Percentiles rank a stretch among this genome's conserved stretches.
phyloP scores from a whole-genome alignment of 1,139 yeast species.

The Magnusiomyces tetraspermus region DNA sequence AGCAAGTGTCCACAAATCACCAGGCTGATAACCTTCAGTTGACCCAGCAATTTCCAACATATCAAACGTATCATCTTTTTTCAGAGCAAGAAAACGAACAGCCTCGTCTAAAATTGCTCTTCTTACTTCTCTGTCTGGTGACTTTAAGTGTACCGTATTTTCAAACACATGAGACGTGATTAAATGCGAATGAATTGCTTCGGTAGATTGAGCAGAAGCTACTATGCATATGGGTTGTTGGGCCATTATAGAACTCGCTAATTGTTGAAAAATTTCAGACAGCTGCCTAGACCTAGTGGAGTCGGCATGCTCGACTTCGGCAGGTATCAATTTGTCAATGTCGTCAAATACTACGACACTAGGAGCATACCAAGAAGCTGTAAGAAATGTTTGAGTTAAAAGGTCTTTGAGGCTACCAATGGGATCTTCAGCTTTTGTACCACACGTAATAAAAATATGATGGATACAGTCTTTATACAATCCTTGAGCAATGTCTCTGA shows the following conservation, averaged over 20 bases:
- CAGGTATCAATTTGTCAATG: slow-evolving; percentile 64
- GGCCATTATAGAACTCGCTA: slow-evolving; percentile 34
- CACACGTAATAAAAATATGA: slow-evolving; percentile 44
- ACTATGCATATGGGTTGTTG: slow-evolving; percentile 45
- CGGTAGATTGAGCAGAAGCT: slow-evolving; percentile 55
- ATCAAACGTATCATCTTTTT: slow-evolving; percentile 40
- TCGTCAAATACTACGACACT: slow-evolving; percentile 69
- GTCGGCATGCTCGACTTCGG: slow-evolving; percentile 63
- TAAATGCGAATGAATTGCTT: slow-evolving; percentile 51
- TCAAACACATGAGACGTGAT: slow-evolving; percentile 66
- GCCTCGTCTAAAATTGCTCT: slow-evolving; percentile 43
- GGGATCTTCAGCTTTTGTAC: slow-evolving; percentile 47
- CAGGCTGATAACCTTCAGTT: slow-evolving; percentile 85
- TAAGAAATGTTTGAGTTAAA: slow-evolving; percentile 45
- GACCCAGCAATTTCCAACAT: slow-evolving; percentile 61
- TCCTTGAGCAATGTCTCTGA: slow-evolving; percentile 37
- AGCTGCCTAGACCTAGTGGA: slow-evolving; percentile 51
- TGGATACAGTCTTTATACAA: slow-evolving; percentile 39
- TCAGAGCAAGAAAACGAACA: slow-evolving; percentile 30
- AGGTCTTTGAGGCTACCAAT: slow-evolving; percentile 42
- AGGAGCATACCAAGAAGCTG: slow-evolving; percentile 75
- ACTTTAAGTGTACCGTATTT: slow-evolving; percentile 47
- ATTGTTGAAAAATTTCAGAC: slow-evolving; percentile 39
- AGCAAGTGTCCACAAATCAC: slow-evolving; percentile 61
- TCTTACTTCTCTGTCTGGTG: slow-evolving; percentile 65